phyloP scores from a whole-genome alignment of 306 rosid genomes.

The Quercus aquifolioides region DNA sequence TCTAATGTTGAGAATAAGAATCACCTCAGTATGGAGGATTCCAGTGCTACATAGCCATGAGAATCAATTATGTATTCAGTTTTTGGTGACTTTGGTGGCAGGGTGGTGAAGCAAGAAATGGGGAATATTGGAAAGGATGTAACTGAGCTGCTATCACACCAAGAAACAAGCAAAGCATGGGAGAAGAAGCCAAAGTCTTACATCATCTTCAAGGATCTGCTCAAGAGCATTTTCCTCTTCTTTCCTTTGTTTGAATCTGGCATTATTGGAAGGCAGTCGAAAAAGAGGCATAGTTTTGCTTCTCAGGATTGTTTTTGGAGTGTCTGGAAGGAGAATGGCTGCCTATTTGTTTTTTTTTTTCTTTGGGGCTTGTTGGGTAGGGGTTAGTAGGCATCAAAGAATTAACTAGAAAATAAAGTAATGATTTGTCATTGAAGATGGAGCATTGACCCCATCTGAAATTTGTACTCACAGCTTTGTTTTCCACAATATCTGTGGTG shows the following conservation, averaged over 20 bases:
- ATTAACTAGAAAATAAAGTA: background rate
- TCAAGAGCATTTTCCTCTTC: constrained; percentile 51
- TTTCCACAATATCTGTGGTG: background rate
- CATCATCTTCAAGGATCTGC: constrained; percentile 55
- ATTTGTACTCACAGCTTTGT: constrained; percentile 17
- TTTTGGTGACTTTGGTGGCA: constrained; percentile 10
- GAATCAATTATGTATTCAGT: background rate
- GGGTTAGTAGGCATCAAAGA: constrained; percentile 5
- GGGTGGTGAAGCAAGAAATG: constrained; percentile 39
- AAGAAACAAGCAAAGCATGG: constrained; percentile 9
- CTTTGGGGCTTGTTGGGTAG: constrained; percentile 7
- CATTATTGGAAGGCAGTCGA: constrained; percentile 15
- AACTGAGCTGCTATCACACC: background rate
- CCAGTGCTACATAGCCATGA: background rate
- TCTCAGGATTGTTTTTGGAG: background rate
- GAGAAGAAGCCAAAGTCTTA: constrained; percentile 43
- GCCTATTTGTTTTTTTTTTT: constrained; percentile 10
- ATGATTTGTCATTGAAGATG: constrained; percentile 3
- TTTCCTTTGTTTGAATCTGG: constrained; percentile 42
- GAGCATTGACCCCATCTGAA: constrained; percentile 21
- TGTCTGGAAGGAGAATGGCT: constrained; percentile 6
- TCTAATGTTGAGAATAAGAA: background rate
- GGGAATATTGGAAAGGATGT: constrained; percentile 18
- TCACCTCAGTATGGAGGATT: background rate
- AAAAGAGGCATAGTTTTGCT: background rate